These are phyloP conservation scores for Geotrichum macrosporum DNA, from an alignment of 1,139 yeast genomes.

Conservation along the genomic window DNA sequence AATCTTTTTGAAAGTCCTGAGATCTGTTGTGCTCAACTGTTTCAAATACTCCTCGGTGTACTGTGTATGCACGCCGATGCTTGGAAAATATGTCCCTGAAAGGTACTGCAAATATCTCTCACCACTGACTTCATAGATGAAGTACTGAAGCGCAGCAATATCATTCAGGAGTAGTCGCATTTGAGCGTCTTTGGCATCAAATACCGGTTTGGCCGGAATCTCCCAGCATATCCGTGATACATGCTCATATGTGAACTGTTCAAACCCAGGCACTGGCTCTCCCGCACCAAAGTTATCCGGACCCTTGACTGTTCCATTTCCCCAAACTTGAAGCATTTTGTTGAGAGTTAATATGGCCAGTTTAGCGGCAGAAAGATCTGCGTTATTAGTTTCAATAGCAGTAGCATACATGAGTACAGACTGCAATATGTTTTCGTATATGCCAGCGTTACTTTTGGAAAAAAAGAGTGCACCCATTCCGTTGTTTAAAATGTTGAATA, in stretches of 20 bases:
- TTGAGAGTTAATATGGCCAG: slow-evolving; percentile 65
- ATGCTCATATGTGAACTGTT: slow-evolving; percentile 60
- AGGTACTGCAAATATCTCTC: slow-evolving; percentile 31
- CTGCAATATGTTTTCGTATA: slow-evolving; percentile 60
- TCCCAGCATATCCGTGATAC: slow-evolving; percentile 69
- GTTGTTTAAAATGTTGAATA: slow-evolving; percentile 68
- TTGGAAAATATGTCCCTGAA: slow-evolving; percentile 31
- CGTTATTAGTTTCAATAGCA: slow-evolving; percentile 45
- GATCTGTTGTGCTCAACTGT: slow-evolving; percentile 27
- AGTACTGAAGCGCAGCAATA: slow-evolving; percentile 62
- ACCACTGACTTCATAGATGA: slow-evolving; percentile 46
- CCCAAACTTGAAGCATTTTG: slow-evolving; percentile 63
- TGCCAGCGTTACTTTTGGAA: slow-evolving; percentile 58
- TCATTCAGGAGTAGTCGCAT: slow-evolving; percentile 71
- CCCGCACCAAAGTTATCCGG: slow-evolving; percentile 57
- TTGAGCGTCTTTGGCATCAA: slow-evolving; percentile 74
- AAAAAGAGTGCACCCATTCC: slow-evolving; percentile 74
- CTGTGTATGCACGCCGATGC: slow-evolving; percentile 33
- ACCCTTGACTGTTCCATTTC: slow-evolving; percentile 60
- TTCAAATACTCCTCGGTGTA: slow-evolving; percentile 31
- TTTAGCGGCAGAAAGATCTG: slow-evolving; percentile 54
- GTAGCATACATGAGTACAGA: slow-evolving; percentile 64
- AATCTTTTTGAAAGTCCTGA: slow-evolving; percentile 34
- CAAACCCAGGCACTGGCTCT: slow-evolving; percentile 63
- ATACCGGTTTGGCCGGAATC: slow-evolving; percentile 67